Conservation (phyloP, 2,329 filamentous ascomycete species). For the Nectriaceae sp. region DNA sequence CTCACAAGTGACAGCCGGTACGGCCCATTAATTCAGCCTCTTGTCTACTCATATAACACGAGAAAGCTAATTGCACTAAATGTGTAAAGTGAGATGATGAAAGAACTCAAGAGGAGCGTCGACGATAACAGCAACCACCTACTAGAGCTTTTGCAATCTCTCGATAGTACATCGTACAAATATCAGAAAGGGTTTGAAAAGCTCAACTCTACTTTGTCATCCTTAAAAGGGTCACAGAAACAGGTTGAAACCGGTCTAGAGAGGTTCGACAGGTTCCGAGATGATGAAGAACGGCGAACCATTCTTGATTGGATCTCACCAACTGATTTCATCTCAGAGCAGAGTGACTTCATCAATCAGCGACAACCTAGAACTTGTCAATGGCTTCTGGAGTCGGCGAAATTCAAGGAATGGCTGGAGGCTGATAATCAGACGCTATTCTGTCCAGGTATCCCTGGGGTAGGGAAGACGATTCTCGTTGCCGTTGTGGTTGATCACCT, state of each 20-base stretch:
- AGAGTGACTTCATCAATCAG: conserved; percentile 35
- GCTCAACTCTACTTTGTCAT: no score
- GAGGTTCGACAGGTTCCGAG: no score
- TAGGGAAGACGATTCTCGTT: conserved; percentile 39
- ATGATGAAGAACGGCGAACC: not conserved
- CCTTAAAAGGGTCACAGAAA: no score
- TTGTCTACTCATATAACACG: no score
- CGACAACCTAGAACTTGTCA: conserved; percentile 39
- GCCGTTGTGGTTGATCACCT: conserved; percentile 20
- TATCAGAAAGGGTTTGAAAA: no score
- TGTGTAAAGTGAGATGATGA: no score
- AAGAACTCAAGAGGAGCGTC: not conserved
- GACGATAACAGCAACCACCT: not conserved
- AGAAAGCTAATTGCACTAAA: no score
- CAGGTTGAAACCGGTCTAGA: no score
- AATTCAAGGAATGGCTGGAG: conserved; percentile 33
- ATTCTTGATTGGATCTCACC: conserved; percentile 40
- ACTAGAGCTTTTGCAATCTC: no score
- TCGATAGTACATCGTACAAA: no score
- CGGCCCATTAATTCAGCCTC: no score
- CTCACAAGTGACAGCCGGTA: not conserved
- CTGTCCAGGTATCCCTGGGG: conserved; percentile 35
- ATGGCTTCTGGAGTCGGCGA: conserved; percentile 41
- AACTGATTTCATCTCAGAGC: conserved; percentile 36
- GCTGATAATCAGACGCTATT: conserved; percentile 33